Evolutionary conservation across 192 early-diverging fungal genomes (phyloP).

Genomic region (Globomyces pollinis-pini): DNA sequence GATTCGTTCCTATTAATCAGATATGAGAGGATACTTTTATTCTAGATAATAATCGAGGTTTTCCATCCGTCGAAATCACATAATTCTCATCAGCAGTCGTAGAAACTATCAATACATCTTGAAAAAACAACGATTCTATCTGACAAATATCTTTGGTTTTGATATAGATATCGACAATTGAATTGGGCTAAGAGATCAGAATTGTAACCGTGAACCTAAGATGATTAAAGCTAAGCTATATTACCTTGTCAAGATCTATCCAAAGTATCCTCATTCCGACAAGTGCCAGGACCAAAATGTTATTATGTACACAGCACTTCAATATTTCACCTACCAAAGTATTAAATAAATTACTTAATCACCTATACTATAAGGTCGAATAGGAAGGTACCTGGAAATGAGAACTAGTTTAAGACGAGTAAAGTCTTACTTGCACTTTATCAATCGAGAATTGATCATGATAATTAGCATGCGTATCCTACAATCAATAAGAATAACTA

Average conservation of each 20-base stretch:
- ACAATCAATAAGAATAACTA: not conserved
- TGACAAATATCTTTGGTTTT: not conserved
- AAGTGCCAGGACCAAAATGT: slow-evolving; percentile 74
- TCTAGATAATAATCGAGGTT: slow-evolving; percentile 2
- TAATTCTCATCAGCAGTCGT: not conserved
- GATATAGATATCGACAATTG: slow-evolving; percentile 1
- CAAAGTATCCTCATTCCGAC: slow-evolving; percentile 63
- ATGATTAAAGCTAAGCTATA: no score
- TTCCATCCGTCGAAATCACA: not conserved
- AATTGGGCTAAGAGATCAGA: not conserved
- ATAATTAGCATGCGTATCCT: not conserved
- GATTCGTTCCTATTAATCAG: not conserved
- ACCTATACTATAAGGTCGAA: slow-evolving; percentile 72
- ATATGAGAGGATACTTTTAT: not conserved
- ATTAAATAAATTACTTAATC: no score
- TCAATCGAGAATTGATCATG: slow-evolving; percentile 70
- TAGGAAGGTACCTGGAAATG: slow-evolving; percentile 66
- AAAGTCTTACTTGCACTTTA: slow-evolving; percentile 84
- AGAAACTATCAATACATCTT: not conserved
- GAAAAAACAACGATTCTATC: not conserved
- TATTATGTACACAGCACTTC: slow-evolving; percentile 9
- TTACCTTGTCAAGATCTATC: slow-evolving; percentile 80
- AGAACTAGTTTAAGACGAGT: no score
- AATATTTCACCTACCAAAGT: not conserved
- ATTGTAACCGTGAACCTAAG: slow-evolving; percentile 51